A percentile compares a stretch with the other conserved stretches of the same genome.
Evolutionary conservation across 2,329 filamentous ascomycete genomes (phyloP).

Genomic region (Colletotrichum sp.): DNA sequence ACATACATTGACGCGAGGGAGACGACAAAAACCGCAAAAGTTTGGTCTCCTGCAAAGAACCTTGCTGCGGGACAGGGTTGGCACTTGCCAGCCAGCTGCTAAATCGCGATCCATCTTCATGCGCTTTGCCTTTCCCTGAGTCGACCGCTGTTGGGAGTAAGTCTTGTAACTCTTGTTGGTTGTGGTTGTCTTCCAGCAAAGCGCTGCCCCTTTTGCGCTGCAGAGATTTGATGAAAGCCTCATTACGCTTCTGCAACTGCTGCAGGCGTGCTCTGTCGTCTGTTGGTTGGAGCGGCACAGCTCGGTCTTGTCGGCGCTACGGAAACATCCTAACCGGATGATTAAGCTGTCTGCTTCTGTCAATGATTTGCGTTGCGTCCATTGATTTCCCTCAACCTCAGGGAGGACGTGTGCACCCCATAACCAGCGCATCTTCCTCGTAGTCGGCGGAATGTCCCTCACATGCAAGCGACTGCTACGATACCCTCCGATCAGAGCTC

Average conservation of each 20-base stretch:
- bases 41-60: not conserved
- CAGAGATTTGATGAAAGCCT: conserved; percentile 10
- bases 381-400: not conserved
- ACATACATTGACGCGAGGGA: not conserved
- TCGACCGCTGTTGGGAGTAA: not conserved
- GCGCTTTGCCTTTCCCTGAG: not conserved
- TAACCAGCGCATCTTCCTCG: not conserved
- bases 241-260: conserved; percentile 21
- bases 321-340: not conserved
- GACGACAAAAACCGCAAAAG: not conserved
- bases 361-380: not conserved
- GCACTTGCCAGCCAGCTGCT: not conserved
- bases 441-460: not conserved
- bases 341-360: not conserved
- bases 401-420: not conserved
- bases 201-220: conserved; percentile 5
- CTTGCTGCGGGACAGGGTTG: not conserved
- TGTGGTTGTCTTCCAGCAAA: not conserved
- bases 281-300: conserved; percentile 4
- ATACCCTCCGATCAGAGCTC: not conserved
- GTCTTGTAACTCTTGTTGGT: not conserved
- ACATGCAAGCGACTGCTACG: not conserved
- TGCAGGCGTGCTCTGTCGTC: not conserved
- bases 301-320: not conserved
- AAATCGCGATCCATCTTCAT: not conserved